Percentiles rank a stretch among this genome's conserved stretches.
phyloP scores from a whole-genome alignment of 805 yeast genomes.

The Yarrowia yakushimensis region DNA sequence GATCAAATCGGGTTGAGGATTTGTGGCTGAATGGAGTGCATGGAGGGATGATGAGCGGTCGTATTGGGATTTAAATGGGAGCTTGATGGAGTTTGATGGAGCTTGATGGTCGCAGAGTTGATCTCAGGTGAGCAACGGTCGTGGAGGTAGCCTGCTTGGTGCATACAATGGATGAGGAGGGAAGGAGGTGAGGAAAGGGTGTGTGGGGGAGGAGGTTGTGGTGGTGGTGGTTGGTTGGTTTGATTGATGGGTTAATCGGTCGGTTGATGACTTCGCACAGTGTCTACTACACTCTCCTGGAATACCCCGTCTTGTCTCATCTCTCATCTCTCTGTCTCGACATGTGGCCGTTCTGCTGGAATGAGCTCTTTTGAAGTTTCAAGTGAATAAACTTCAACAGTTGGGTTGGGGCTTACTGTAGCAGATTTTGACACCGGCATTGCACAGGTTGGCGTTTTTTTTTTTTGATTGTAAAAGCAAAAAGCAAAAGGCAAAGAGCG shows the following conservation, averaged over 20 bases:
- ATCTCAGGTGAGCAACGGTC: neutral
- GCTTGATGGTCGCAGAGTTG: conserved; percentile 20
- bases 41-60: neutral
- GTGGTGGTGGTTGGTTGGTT: too few species aligned
- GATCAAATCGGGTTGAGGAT: too few species aligned
- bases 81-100: too few species aligned
- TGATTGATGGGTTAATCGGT: too few species aligned
- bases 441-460: conserved; percentile 20
- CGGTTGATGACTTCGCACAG: too few species aligned
- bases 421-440: conserved; percentile 8
- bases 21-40: neutral
- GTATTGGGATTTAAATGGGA: neutral
- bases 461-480: conserved; percentile 13
- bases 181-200: too few species aligned
- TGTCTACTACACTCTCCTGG: too few species aligned
- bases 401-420: conserved; percentile 16
- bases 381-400: neutral
- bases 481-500: neutral
- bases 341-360: too few species aligned
- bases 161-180: neutral
- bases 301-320: too few species aligned
- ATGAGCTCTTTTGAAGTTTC: neutral
- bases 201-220: neutral
- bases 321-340: too few species aligned
- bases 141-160: neutral